Evolutionary conservation across 129 eudicot species (phyloP).

Genomic region (Centella asiatica): DNA sequence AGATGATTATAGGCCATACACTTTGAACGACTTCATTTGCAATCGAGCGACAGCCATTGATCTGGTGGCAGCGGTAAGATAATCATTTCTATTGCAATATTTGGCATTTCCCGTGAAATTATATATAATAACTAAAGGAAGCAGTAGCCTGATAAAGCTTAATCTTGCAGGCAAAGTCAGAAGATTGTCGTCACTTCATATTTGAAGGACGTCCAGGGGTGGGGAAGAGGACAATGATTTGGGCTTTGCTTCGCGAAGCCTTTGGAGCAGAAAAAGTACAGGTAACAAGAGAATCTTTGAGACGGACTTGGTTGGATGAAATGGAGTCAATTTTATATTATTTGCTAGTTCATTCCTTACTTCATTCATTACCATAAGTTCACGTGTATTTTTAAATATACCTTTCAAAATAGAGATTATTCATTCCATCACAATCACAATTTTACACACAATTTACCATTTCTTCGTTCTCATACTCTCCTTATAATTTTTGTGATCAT

Average conservation of each 20-base stretch:
- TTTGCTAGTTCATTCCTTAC: no score
- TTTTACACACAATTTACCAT: no score
- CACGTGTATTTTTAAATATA: no score
- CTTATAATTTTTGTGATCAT: no score
- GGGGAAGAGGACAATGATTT: slow-evolving; percentile 50
- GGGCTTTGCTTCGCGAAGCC: slow-evolving; percentile 33
- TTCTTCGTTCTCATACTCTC: no score
- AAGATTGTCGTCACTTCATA: not conserved
- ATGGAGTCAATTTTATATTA: no score
- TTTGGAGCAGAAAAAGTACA: slow-evolving; percentile 28
- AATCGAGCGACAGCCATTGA: not conserved
- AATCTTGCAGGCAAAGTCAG: not conserved
- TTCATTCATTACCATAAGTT: no score
- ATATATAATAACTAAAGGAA: not conserved
- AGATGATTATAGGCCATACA: not conserved
- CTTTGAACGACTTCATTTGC: slow-evolving; percentile 5
- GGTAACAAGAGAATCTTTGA: slow-evolving; percentile 13
- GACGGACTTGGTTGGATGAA: not conserved
- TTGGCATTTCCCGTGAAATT: not conserved
- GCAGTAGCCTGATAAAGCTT: no score
- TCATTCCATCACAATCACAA: no score
- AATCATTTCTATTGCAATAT: no score
- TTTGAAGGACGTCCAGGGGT: slow-evolving; percentile 25
- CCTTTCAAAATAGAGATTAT: no score
- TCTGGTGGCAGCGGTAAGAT: not conserved